Conservation (phyloP, 129 eudicot genomes). For the Lactuca sativa region DNA sequence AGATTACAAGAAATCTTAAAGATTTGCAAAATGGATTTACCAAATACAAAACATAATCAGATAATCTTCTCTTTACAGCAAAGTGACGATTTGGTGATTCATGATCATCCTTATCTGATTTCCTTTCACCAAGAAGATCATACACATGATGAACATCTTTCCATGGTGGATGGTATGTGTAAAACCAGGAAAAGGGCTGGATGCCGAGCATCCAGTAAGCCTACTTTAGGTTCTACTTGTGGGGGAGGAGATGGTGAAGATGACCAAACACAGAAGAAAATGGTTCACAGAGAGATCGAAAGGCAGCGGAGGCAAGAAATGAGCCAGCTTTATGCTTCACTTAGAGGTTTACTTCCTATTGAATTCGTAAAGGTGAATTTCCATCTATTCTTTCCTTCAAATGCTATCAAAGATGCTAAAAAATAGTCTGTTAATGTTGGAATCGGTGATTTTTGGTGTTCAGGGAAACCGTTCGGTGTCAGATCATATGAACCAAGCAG, state of each 20-base stretch:
- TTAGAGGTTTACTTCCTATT: conserved; percentile 64
- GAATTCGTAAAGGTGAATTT: conserved; percentile 53
- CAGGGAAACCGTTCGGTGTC: conserved; percentile 75
- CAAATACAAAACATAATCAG: conserved; percentile 29
- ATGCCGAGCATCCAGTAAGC: background rate
- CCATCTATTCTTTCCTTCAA: background rate
- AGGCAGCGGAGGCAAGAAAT: conserved; percentile 68
- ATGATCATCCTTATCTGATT: conserved; percentile 31
- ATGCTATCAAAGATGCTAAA: background rate
- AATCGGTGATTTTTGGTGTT: conserved; percentile 16
- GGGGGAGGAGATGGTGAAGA: conserved; percentile 2
- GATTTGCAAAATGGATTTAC: conserved; percentile 28
- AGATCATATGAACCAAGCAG: conserved; percentile 63
- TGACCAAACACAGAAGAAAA: conserved; percentile 37
- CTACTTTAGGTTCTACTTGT: background rate
- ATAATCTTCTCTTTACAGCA: conserved; percentile 41
- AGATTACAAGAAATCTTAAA: conserved; percentile 38
- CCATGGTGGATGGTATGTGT: conserved; percentile 11
- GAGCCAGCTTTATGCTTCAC: conserved; percentile 59
- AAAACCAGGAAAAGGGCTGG: conserved; percentile 18
- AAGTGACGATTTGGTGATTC: conserved; percentile 35
- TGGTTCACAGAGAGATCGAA: conserved; percentile 61
- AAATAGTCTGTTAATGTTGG: background rate
- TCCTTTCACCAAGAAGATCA: conserved; percentile 28
- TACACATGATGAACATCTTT: conserved; percentile 20